Evolutionary conservation across 2,329 filamentous ascomycete genomes (phyloP).

Genomic region (Niveomyces coronatus): DNA sequence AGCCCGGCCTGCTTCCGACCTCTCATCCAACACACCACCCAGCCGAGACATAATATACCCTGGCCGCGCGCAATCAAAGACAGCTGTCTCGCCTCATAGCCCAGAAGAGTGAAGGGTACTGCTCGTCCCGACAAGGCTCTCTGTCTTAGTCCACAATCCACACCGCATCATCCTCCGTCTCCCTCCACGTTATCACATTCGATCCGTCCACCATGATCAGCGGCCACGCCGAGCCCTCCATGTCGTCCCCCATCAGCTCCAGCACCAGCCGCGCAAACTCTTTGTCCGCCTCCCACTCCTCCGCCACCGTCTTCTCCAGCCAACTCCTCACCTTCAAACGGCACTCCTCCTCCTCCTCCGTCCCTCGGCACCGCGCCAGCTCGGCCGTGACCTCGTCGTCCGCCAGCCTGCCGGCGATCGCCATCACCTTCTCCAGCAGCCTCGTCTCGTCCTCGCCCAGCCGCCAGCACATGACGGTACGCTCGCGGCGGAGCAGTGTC

Average conservation of each 20-base stretch:
- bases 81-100: too few relatives aligned
- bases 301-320: conserved; percentile 1
- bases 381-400: conserved; percentile 3
- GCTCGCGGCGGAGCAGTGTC: conserved; percentile 1
- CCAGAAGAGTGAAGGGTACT: too few relatives aligned
- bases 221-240: conserved; percentile 5
- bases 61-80: too few relatives aligned
- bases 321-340: background rate
- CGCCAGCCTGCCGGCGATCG: conserved; percentile 1
- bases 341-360: background rate
- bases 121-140: too few relatives aligned
- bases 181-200: conserved; percentile 1
- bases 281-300: background rate
- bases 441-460: background rate
- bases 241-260: background rate
- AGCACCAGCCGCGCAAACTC: conserved; percentile 2
- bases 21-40: too few relatives aligned
- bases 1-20: too few relatives aligned
- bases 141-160: conserved; percentile 3
- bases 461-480: conserved; percentile 4
- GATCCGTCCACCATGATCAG: conserved; percentile 3
- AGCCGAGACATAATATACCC: too few relatives aligned
- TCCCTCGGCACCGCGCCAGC: background rate
- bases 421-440: conserved; percentile 3
- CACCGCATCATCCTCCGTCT: background rate